Evolutionary conservation across 257 asterid genomes (phyloP).

Genomic region (Forsythia viridissima): DNA sequence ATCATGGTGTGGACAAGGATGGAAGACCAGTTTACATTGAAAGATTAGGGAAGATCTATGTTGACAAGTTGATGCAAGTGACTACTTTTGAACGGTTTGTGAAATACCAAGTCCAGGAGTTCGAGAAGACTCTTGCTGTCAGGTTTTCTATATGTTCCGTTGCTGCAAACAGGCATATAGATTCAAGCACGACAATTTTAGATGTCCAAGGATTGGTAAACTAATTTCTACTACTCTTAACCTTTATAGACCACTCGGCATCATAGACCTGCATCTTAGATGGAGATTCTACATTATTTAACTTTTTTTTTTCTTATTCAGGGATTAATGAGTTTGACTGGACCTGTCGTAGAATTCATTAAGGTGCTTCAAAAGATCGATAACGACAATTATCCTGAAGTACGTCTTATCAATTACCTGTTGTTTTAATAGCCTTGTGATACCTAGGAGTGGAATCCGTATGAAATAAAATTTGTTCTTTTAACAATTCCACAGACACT

Average conservation of each 20-base stretch:
- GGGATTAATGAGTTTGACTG: constrained; percentile 49
- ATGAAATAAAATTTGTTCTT: neutral
- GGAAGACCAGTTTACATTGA: constrained; percentile 59
- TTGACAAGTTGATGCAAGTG: constrained; percentile 43
- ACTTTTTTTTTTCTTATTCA: constrained; percentile 26
- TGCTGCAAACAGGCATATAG: constrained; percentile 47
- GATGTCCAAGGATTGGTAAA: constrained; percentile 59
- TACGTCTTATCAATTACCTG: constrained; percentile 6
- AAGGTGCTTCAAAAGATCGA: constrained; percentile 52
- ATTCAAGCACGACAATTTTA: constrained; percentile 49
- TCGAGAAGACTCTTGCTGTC: constrained; percentile 41
- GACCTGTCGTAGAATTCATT: constrained; percentile 48
- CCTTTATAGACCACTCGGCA: neutral
- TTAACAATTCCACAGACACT: constrained; percentile 41
- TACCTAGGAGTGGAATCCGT: neutral
- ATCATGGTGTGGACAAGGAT: constrained; percentile 55
- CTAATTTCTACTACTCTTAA: constrained; percentile 4
- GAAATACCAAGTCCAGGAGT: constrained; percentile 54
- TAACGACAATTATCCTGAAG: constrained; percentile 53
- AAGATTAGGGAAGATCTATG: constrained; percentile 43
- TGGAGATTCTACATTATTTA: constrained; percentile 9
- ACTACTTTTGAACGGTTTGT: constrained; percentile 52
- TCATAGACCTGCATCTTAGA: neutral
- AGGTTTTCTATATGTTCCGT: constrained; percentile 56
- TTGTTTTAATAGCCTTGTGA: neutral